A percentile compares a stretch with the other conserved stretches of the same genome.
Conservation (phyloP, 441 rosid genomes). For the Arabidopsis hybrid region DNA sequence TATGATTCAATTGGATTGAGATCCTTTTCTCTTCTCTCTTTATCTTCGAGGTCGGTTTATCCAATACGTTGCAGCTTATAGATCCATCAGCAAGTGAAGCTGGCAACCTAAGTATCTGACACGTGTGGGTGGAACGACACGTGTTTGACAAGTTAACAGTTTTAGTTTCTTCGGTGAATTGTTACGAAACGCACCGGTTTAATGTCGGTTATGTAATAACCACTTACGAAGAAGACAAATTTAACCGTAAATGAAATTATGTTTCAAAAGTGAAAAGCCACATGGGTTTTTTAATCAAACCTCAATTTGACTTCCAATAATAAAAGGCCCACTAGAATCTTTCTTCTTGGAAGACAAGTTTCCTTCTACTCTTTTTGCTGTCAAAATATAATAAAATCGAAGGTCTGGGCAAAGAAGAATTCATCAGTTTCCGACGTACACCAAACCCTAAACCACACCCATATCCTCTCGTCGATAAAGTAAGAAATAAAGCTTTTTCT, state of each 20-base stretch:
- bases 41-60: slow-evolving; percentile 13
- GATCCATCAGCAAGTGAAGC: slow-evolving; percentile 35
- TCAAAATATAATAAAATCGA: neutral
- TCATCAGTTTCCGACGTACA: neutral
- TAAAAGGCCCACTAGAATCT: neutral
- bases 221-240: neutral
- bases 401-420: neutral
- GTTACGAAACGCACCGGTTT: neutral
- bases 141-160: slow-evolving; percentile 37
- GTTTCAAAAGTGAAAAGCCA: too few species aligned
- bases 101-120: slow-evolving; percentile 47
- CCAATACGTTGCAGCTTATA: slow-evolving; percentile 29
- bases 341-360: neutral
- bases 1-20: neutral
- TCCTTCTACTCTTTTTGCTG: neutral
- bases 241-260: neutral
- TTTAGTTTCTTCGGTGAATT: neutral
- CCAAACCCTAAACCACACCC: neutral
- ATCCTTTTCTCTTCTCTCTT: slow-evolving; percentile 2
- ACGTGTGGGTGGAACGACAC: slow-evolving; percentile 49
- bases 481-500: neutral
- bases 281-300: too few species aligned
- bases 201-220: neutral
- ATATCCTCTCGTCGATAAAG: too few species aligned
- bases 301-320: neutral